Conservation (phyloP, 2,329 filamentous ascomycete species). For the Emmonsia crescens region DNA sequence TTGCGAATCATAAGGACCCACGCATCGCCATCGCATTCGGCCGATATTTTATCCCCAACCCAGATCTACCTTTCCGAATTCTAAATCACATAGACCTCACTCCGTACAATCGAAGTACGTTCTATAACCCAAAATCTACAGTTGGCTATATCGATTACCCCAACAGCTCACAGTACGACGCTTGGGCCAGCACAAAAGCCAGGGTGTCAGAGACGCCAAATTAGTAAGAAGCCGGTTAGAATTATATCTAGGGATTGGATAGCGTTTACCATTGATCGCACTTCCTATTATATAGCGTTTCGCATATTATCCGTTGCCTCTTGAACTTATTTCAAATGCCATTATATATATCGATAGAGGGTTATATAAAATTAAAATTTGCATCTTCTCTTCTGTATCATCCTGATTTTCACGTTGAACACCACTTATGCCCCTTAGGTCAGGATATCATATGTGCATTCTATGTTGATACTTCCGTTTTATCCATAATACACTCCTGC, state of each 20-base stretch:
- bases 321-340: not conserved
- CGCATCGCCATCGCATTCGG: constrained; percentile 32
- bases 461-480: not conserved
- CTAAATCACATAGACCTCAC: constrained; percentile 28
- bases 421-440: no score
- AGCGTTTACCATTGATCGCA: not conserved
- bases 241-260: not conserved
- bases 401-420: no score
- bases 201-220: not conserved
- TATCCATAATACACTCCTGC: not conserved
- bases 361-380: not conserved
- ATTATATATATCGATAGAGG: not conserved
- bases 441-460: no score
- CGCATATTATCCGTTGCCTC: not conserved
- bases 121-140: constrained; percentile 29
- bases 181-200: not conserved
- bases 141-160: constrained; percentile 33
- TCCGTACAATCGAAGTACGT: constrained; percentile 30
- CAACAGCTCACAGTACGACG: constrained; percentile 13
- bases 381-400: no score
- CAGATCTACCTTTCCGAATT: constrained; percentile 36
- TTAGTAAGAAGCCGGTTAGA: not conserved
- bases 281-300: not conserved
- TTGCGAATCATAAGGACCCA: constrained; percentile 20
- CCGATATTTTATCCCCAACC: constrained; percentile 35